These are phyloP conservation scores for Exophiala sp. DNA, from an alignment of 2,329 filamentous ascomycete species.

Conservation along the genomic window DNA sequence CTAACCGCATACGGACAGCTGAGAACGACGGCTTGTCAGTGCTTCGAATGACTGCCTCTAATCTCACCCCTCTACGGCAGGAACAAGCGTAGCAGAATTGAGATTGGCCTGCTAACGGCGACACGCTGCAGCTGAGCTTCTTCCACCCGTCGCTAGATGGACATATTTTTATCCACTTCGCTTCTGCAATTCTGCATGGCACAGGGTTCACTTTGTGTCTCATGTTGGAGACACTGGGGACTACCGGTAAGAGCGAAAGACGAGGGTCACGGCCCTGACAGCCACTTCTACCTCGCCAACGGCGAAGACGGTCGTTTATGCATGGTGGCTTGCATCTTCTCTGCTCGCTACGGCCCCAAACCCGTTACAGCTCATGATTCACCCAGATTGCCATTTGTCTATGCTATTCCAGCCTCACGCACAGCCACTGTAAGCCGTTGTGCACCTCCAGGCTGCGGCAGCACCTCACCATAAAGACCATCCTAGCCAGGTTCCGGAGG, in stretches of 20 bases:
- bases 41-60: not conserved
- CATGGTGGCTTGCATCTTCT: slow-evolving; percentile 12
- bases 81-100: slow-evolving; percentile 4
- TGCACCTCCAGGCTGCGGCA: not conserved
- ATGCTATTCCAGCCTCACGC: slow-evolving; percentile 12
- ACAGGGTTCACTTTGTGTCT: not conserved
- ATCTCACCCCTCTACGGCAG: slow-evolving; percentile 7
- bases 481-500: slow-evolving; percentile 5
- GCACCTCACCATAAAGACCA: not conserved
- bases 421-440: slow-evolving; percentile 6
- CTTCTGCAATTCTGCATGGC: slow-evolving; percentile 18
- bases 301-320: not conserved
- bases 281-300: no score
- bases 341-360: slow-evolving; percentile 4
- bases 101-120: slow-evolving; percentile 1
- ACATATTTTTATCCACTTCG: slow-evolving; percentile 22
- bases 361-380: slow-evolving; percentile 9
- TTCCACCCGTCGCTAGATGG: not conserved
- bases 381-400: slow-evolving; percentile 13
- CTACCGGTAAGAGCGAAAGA: no score
- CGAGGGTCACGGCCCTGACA: no score
- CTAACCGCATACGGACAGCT: slow-evolving; percentile 15
- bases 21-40: slow-evolving; percentile 5
- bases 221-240: not conserved
- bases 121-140: slow-evolving; percentile 8